Percentiles rank a stretch among this genome's conserved stretches.
phyloP scores from a whole-genome alignment of 2,329 filamentous ascomycete genomes.

The Cordyceps militaris region DNA sequence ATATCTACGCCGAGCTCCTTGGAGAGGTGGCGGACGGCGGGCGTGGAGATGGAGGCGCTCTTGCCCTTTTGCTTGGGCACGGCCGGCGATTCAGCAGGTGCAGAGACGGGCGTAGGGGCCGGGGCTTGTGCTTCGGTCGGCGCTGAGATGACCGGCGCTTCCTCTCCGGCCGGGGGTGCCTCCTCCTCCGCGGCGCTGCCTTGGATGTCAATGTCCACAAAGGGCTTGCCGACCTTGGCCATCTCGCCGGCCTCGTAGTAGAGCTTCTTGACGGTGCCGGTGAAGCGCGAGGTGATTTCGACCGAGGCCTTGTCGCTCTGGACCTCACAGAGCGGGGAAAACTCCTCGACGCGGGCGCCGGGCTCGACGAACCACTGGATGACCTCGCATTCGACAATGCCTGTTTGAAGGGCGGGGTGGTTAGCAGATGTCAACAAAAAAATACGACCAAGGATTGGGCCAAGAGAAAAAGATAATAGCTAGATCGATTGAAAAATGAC shows the following conservation, averaged over 20 bases:
- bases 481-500: background rate
- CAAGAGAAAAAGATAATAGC: background rate
- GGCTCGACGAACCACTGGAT: constrained; percentile 99
- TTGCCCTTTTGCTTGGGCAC: constrained; percentile 44
- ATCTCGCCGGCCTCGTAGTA: constrained; percentile 95
- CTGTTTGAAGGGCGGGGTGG: constrained; percentile 35
- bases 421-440: background rate
- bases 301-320: constrained; percentile 92
- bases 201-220: constrained; percentile 91
- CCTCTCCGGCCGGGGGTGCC: constrained; percentile 23
- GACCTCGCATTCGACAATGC: constrained; percentile 96
- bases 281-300: constrained; percentile 92
- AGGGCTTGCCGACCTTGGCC: constrained; percentile 87
- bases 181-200: constrained; percentile 54
- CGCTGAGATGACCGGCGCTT: constrained; percentile 14
- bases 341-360: constrained; percentile 91
- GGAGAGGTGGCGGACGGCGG: constrained; percentile 81
- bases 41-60: constrained; percentile 74
- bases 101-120: background rate
- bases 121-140: constrained; percentile 12
- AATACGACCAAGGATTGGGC: background rate
- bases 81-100: background rate
- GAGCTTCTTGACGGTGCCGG: constrained; percentile 91
- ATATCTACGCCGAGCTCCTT: constrained; percentile 77
- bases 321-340: constrained; percentile 95